A percentile compares a stretch with the other conserved stretches of the same genome.
These are phyloP conservation scores for Peniophora sp. DNA, from an alignment of 1,284 basidiomycete species.

Conservation along the genomic window DNA sequence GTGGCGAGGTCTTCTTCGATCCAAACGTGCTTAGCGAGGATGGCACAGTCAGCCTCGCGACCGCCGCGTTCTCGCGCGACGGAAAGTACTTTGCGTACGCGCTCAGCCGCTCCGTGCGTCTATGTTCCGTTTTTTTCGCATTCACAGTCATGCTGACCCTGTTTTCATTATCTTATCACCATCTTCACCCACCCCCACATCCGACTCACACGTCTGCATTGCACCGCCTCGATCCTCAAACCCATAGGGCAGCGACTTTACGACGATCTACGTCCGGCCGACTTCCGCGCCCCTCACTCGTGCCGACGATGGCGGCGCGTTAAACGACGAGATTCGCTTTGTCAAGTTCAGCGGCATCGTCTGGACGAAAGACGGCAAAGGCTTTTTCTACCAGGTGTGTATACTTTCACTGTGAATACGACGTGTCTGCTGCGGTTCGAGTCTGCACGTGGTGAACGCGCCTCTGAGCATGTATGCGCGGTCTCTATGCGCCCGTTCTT, in stretches of 20 bases:
- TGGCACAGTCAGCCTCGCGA: conserved; percentile 61
- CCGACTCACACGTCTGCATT: conserved; percentile 2
- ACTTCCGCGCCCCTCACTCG: conserved; percentile 50
- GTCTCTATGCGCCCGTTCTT: too few species aligned
- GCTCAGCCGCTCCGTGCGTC: conserved; percentile 55
- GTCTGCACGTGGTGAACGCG: background rate
- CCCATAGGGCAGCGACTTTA: conserved; percentile 66
- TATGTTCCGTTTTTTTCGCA: background rate
- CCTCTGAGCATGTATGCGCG: too few species aligned
- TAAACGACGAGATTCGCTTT: conserved; percentile 61
- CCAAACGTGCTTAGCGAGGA: conserved; percentile 67
- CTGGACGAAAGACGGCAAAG: conserved; percentile 73
- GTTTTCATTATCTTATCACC: conserved; percentile 5
- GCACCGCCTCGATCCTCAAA: background rate
- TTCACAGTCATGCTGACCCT: too few species aligned
- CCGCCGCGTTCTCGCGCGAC: conserved; percentile 53
- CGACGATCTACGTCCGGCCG: conserved; percentile 58
- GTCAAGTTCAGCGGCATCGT: conserved; percentile 69
- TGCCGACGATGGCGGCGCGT: conserved; percentile 39
- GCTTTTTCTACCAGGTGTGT: conserved; percentile 78
- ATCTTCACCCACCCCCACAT: conserved; percentile 3
- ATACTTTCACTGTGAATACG: background rate
- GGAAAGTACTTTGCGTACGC: conserved; percentile 74
- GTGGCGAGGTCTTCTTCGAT: conserved; percentile 73
- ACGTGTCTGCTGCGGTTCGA: background rate